Base-by-base conservation (phyloP, 306 rosid genomes). In the Cucurbita argyrosperma region DNA sequence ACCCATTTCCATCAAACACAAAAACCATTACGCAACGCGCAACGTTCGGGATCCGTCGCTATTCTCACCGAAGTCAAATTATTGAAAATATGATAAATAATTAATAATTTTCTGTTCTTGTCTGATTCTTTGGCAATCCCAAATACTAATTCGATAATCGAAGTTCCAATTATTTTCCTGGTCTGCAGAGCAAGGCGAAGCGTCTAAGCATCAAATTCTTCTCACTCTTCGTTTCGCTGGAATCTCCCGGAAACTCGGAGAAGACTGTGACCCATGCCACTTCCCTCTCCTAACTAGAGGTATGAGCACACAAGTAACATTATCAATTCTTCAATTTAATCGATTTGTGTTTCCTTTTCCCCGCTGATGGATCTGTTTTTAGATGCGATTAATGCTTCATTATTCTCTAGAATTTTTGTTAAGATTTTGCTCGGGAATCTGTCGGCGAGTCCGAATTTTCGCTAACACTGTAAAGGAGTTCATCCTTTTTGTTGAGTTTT, bases 191-290 rank as follows among this genome's bases (percentile, higher is more conserved):
- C 62, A 73, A 74, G 83, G 42, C 42, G 77, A 76, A 70, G 66
- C 87, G 77, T 83, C 71, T 13, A 85, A 83, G 87, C 82, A 85
- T 82, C 84, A 10, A 39, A 2, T 59, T 47, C 61, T 6, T 60
- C 69, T 7, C 76, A 61, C 64, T 3, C 49, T 66, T 18, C 59
- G 54, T 50, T 59, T 76, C 66, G 19, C 40, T 66, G 7, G 74
- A 51, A 49, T 50, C 79, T 80, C 74, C 84, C 23, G 55, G 60
- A 53, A 55, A 76, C 55, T 78, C 47, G 81, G 76, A 78, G 69
- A 73, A 72, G 52, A 77, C 62, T 72, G 53, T 50, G 56, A 49
- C 58, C 66, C 12, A 71, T 85, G 86, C 72, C 16, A 65, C 74
- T 72, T 72, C 69, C 51, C 82, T 69, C 76, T 14, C 51, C 30